Percentiles rank a stretch among this genome's conserved stretches.
Conservation (phyloP, 2,329 filamentous ascomycete genomes). For the Colletotrichum navitas region DNA sequence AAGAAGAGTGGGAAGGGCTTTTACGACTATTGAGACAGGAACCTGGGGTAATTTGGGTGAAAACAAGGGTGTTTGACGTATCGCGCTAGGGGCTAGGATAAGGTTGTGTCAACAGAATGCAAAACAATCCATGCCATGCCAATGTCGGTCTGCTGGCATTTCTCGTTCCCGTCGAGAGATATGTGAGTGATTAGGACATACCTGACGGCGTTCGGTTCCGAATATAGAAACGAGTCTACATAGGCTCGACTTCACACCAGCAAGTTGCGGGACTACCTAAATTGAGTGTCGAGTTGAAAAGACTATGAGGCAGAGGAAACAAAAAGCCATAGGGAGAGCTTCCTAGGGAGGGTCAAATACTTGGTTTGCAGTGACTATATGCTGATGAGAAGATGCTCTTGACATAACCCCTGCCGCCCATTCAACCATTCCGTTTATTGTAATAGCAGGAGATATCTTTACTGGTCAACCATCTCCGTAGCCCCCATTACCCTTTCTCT, state of each 20-base stretch:
- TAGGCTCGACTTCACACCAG: neutral
- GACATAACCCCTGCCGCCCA: neutral
- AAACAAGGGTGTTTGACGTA: neutral
- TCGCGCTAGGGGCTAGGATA: neutral
- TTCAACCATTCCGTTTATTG: neutral
- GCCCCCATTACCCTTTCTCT: neutral
- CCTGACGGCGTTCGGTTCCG: neutral
- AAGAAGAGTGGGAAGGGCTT: constrained; percentile 99
- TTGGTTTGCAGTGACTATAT: neutral
- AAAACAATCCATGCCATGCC: neutral
- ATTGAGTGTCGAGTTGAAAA: neutral
- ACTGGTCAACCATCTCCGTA: neutral
- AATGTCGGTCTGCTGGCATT: neutral
- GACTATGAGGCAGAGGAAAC: neutral
- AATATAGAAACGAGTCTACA: neutral
- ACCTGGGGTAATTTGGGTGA: neutral
- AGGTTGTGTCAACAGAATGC: neutral
- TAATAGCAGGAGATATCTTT: neutral
- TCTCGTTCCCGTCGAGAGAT: neutral
- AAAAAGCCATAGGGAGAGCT: neutral
- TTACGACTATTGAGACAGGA: constrained; percentile 78
- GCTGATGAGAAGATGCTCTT: neutral
- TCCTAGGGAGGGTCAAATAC: neutral
- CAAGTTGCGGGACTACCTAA: neutral
- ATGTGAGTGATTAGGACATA: neutral